Conservation (phyloP, 139 green algal genomes). For the Chlorella sp. region DNA sequence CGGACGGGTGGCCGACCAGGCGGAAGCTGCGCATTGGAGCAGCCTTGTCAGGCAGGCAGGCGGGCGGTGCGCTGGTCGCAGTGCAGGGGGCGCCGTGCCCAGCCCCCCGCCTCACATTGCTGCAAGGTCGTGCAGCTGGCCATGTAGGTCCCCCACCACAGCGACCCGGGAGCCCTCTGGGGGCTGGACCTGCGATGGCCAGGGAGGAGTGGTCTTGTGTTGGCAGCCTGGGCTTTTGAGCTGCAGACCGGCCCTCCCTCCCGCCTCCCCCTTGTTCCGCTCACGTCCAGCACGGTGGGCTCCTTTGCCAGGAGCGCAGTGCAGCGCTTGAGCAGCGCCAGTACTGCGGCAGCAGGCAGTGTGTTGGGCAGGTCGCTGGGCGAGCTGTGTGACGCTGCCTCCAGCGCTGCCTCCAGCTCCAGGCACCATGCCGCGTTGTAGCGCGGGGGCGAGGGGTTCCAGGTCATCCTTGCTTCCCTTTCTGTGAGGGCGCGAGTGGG, state of each 20-base stretch:
- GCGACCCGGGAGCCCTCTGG: background rate
- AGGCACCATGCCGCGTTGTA: background rate
- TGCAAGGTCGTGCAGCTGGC: slow-evolving; percentile 92
- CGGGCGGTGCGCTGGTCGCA: background rate
- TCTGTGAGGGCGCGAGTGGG: too few relatives aligned
- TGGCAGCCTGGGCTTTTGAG: background rate
- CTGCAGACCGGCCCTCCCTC: background rate
- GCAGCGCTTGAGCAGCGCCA: slow-evolving; percentile 21
- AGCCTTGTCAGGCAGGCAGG: background rate
- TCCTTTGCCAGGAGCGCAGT: slow-evolving; percentile 27
- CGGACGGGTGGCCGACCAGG: background rate
- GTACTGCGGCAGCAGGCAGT: background rate
- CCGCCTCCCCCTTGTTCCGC: background rate
- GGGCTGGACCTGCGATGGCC: background rate
- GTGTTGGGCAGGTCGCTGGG: background rate
- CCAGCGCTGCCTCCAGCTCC: background rate
- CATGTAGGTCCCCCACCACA: slow-evolving; percentile 94
- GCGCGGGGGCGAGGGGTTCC: too few relatives aligned
- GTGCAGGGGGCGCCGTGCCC: background rate
- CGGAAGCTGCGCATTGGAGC: too few relatives aligned
- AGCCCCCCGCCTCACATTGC: slow-evolving; percentile 57
- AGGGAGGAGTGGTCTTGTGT: background rate
- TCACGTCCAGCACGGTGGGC: slow-evolving; percentile 49
- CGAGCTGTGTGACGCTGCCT: background rate
- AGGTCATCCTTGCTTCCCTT: too few relatives aligned